A percentile compares a stretch with the other conserved stretches of the same genome.
phyloP scores from a whole-genome alignment of 108 stramenopile species.

The Cyclotella sp. region DNA sequence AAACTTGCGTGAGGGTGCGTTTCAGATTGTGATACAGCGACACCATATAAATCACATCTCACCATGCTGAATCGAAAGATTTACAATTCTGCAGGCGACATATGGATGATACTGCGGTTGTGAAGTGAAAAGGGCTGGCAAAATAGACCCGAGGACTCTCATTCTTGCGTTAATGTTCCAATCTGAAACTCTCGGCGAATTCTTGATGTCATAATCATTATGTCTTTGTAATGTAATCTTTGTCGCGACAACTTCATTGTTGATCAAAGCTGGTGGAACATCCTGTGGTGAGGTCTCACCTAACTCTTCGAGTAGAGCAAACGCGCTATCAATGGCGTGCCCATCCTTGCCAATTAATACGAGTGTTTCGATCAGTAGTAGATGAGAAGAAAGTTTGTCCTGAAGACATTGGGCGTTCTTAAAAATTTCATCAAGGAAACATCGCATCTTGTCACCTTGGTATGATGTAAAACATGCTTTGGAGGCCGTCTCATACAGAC shows the following conservation, averaged over 20 bases:
- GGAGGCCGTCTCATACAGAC: constrained; percentile 13
- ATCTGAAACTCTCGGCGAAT: neutral
- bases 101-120: neutral
- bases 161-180: neutral
- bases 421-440: constrained; percentile 12
- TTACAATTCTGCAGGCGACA: constrained; percentile 13
- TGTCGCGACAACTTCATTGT: constrained; percentile 3
- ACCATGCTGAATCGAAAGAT: constrained; percentile 16
- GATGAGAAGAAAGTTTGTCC: constrained; percentile 16
- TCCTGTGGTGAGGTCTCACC: constrained; percentile 17
- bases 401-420: constrained; percentile 6
- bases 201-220: neutral
- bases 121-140: neutral
- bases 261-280: neutral
- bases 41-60: neutral
- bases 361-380: constrained; percentile 10
- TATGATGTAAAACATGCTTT: neutral
- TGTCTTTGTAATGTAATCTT: neutral
- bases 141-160: neutral
- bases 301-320: constrained; percentile 17
- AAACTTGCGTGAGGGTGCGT: neutral
- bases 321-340: constrained; percentile 6
- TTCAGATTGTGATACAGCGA: neutral
- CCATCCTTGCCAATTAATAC: neutral
- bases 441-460: neutral